Conservation (phyloP, 306 rosid genomes). For the Lathyrus aphaca region DNA sequence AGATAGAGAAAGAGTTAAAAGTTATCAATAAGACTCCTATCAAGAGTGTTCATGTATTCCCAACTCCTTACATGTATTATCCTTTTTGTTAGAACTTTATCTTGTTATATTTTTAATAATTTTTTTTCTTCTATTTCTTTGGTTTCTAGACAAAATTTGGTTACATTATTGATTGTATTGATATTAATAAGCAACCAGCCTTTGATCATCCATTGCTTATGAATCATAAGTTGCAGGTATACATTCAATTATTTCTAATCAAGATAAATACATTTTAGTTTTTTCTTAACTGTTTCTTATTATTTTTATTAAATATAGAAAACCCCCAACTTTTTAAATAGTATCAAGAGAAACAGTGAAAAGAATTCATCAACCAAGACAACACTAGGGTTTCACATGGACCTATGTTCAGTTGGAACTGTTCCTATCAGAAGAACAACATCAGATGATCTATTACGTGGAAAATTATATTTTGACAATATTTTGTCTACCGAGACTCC, state of each 20-base stretch:
- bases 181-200: not conserved
- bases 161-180: not conserved
- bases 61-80: no score
- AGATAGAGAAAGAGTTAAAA: no score
- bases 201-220: not conserved
- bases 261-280: not conserved
- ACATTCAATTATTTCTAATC: not conserved
- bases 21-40: no score
- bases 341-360: not conserved
- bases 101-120: no score
- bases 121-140: no score
- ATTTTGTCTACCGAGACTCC: not conserved
- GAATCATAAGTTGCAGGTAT: not conserved
- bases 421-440: slow-evolving; percentile 25
- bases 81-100: no score
- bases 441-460: not conserved
- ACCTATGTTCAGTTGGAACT: not conserved
- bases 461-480: not conserved
- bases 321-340: not conserved
- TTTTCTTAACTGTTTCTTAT: not conserved
- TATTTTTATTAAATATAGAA: not conserved
- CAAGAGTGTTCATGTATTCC: no score
- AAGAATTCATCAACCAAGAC: not conserved
- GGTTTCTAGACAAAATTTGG: no score
- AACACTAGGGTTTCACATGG: not conserved